Evolutionary conservation across 2,329 filamentous ascomycete species (phyloP).

Genomic region (Chrysosporium keratinophilum): DNA sequence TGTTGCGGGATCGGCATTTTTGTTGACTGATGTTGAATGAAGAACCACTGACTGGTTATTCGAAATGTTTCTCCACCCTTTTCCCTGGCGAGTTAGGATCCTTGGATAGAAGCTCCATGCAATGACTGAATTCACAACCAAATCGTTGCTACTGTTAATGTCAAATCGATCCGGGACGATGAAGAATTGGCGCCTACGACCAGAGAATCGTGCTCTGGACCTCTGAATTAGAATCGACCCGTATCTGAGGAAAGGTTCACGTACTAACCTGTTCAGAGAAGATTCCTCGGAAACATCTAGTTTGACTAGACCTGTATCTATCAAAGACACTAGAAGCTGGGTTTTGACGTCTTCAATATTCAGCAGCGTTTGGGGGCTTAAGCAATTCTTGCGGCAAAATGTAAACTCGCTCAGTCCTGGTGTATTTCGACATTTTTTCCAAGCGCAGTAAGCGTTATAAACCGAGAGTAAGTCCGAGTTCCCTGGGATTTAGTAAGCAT

Average conservation of each 20-base stretch:
- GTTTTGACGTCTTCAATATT: slow-evolving; percentile 95
- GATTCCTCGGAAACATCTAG: slow-evolving; percentile 63
- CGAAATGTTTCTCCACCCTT: slow-evolving; percentile 79
- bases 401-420: slow-evolving; percentile 65
- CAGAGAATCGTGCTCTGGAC: slow-evolving; percentile 49
- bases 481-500: slow-evolving; percentile 33
- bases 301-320: slow-evolving; percentile 72
- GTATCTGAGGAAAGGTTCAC: slow-evolving; percentile 3
- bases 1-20: slow-evolving; percentile 42
- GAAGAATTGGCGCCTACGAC: slow-evolving; percentile 65
- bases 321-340: slow-evolving; percentile 73
- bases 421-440: slow-evolving; percentile 71
- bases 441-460: slow-evolving; percentile 85
- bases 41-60: slow-evolving; percentile 87
- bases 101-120: slow-evolving; percentile 96
- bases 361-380: slow-evolving; percentile 74
- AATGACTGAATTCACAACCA: slow-evolving; percentile 69
- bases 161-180: slow-evolving; percentile 67
- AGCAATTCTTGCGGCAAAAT: slow-evolving; percentile 90
- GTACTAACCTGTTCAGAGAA: slow-evolving; percentile 50
- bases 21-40: slow-evolving; percentile 83
- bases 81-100: slow-evolving; percentile 70
- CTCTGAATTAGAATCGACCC: not conserved
- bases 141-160: slow-evolving; percentile 66
- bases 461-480: slow-evolving; percentile 88